Evolutionary conservation across 176 grass and related monocot genomes (phyloP).

Genomic region (Oryza glumipatula): DNA sequence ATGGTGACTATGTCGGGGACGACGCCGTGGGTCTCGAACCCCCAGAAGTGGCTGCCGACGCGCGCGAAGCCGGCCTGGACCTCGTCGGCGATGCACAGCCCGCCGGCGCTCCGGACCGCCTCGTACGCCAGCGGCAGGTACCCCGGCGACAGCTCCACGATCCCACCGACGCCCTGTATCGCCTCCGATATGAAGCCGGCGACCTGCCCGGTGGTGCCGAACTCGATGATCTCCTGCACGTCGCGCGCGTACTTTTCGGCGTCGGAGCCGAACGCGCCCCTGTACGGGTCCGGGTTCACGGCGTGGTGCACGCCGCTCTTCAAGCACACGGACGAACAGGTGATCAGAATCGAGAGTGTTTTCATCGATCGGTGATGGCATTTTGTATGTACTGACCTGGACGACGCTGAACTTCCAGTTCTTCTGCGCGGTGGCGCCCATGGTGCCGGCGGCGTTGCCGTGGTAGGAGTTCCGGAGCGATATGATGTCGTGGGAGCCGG

Average conservation of each 20-base stretch:
- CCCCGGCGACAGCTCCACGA: slow-evolving; percentile 81
- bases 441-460: slow-evolving; percentile 83
- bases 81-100: slow-evolving; percentile 96
- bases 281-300: slow-evolving; percentile 85
- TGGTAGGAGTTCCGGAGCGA: slow-evolving; percentile 93
- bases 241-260: slow-evolving; percentile 82
- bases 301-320: slow-evolving; percentile 95
- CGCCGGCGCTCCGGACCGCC: slow-evolving; percentile 66
- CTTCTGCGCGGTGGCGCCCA: slow-evolving; percentile 88
- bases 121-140: slow-evolving; percentile 85
- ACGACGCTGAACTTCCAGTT: slow-evolving; percentile 97
- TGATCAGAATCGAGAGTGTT: not conserved
- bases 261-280: slow-evolving; percentile 75
- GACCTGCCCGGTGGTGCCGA: slow-evolving; percentile 84
- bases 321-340: not conserved
- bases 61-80: slow-evolving; percentile 90
- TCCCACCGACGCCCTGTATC: slow-evolving; percentile 91
- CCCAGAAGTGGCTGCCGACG: slow-evolving; percentile 93
- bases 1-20: slow-evolving; percentile 95
- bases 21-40: slow-evolving; percentile 81
- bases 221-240: slow-evolving; percentile 90
- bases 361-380: not conserved
- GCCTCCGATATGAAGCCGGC: slow-evolving; percentile 92
- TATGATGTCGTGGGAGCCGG: slow-evolving; percentile 83
- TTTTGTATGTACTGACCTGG: slow-evolving; percentile 46